These are phyloP conservation scores for Amanita rubescens DNA, from an alignment of 768 basidiomycete species.

Conservation along the genomic window DNA sequence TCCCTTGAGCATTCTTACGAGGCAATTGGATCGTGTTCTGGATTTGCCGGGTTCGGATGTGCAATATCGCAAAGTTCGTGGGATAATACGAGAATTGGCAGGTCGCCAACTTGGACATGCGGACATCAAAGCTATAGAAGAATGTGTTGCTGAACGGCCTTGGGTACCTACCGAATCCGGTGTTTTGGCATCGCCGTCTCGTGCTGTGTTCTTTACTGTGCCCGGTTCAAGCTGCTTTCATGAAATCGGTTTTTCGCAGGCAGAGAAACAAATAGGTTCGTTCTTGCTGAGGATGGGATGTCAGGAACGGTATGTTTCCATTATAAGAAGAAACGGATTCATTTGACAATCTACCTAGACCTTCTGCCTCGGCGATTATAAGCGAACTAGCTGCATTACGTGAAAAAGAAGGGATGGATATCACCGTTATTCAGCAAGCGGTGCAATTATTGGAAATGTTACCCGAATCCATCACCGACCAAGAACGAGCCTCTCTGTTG, in stretches of 20 bases:
- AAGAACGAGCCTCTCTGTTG: conserved; percentile 21
- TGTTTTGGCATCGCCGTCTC: not conserved
- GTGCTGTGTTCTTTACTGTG: conserved; percentile 1
- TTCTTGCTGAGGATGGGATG: conserved; percentile 33
- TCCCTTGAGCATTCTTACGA: conserved; percentile 19
- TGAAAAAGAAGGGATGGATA: conserved; percentile 4
- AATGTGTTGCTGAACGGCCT: conserved; percentile 9
- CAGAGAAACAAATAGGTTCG: conserved; percentile 10
- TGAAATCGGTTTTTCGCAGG: conserved; percentile 15
- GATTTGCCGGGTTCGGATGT: conserved; percentile 3
- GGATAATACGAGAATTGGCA: conserved; percentile 26
- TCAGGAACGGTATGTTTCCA: conserved; percentile 23
- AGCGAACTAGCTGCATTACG: conserved; percentile 17
- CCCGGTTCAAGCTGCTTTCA: conserved; percentile 16
- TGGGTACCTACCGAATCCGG: conserved; percentile 27
- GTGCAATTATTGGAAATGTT: conserved; percentile 24
- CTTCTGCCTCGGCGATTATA: conserved; percentile 22
- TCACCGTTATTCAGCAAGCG: conserved; percentile 15
- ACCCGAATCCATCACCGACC: conserved; percentile 14
- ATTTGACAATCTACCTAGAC: conserved; percentile 16
- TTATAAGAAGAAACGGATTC: not conserved
- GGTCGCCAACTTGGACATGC: conserved; percentile 13
- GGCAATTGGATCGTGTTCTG: conserved; percentile 26
- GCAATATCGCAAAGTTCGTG: conserved; percentile 12
- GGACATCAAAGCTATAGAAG: conserved; percentile 14